Evolutionary conservation across 352 stramenopile species (phyloP), one percentile per base, ranked within the genome.

Genomic region (Phytophthora sansomeana): DNA sequence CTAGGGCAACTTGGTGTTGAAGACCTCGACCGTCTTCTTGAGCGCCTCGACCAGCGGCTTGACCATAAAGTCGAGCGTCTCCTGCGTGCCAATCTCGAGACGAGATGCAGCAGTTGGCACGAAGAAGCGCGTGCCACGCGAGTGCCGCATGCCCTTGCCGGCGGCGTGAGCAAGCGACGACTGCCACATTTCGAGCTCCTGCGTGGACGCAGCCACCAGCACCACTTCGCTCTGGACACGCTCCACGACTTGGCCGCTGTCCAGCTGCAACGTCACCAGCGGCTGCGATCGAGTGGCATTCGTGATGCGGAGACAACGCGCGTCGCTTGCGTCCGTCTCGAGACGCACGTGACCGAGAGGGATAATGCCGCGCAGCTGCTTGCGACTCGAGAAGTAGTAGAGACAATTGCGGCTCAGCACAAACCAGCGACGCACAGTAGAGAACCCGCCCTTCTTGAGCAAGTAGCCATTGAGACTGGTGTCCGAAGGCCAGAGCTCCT

Each of bases 181-280:
- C 71, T 94, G 83, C 89, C 89, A 96, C 85, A 96, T 95, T 63
- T 96, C 84, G 49, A 96, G 89, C 56, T 96, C 89, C 39, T 94
- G 82, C 0, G 74, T 69, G 1, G 71, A 87, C 0, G 80, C 58
- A 11, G 87, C 83, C 19, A 93, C 63, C 14, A 96, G 67, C 55
- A 93, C 83, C 52, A 96, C 81, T 74, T 95, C 86, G 13, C 72
- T 78, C 56, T 95, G 87, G 43, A 91, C 84, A 14, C 83, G 83
- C 69, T 94, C 79, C 10, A 92, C 76, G 19, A 96, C 82, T 58
- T 94, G 83, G 1, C 87, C 85, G 56, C 89, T 90, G 65, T 96
- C 89, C 47, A 96, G 77, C 66, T 93, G 84, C 46, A 95, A 61
- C 38, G 82, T 91, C 19, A 93, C 78, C 30, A 96, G 72, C 36